Base-by-base conservation (phyloP, 495 filamentous ascomycete species). In the Hapsidospora chrysogenum region DNA sequence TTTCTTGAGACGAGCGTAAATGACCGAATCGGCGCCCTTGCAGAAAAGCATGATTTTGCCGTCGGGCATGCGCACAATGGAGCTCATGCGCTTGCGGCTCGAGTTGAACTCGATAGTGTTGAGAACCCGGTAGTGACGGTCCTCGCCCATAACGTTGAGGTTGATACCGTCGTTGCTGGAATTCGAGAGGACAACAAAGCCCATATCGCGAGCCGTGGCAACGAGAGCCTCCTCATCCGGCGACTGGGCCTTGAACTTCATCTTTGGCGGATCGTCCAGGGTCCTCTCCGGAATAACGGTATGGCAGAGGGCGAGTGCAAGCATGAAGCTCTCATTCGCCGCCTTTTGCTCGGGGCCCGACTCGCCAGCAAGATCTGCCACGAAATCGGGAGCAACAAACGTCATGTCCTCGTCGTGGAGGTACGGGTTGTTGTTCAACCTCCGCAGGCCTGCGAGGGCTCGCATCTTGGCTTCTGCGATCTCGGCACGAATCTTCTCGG, bases 31-130 rank as follows among this genome's bases (percentile, higher is more conserved):
- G 14, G 92, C 92, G 32, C 92, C 92, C 55, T 99, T 99, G 63
- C 92, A 99, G 52, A 92, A 92, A 1, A 99, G 71, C 18, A 86
- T 64, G 33, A 99, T 95, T 41, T 70, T 76, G 25, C 85, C 85
- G 48, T 95, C 75, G 3, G 92, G 92, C 87, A 96, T 96, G 38
- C 77, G 74, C 28, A 99, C 77, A 39, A 99, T 95, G 1, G 89
- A 80, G 55, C 92, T 96, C 92, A 99, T 99, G 37, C 92, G 74
- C 55, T 99, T 99, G 45, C 92, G 68, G 6, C 82, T 78, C 3
- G 89, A 96, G 56, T 96, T 96, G 63, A 99, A 99, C 50, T 99
- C 92, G 26, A 99, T 72, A 4, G 82, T 93, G 53, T 92, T 96
- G 25, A 99, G 68, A 15, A 99, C 80, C 8, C 74, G 76, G 48